Base-by-base conservation (phyloP, 2,329 filamentous ascomycete genomes). In the Aspergillus aculeatus region DNA sequence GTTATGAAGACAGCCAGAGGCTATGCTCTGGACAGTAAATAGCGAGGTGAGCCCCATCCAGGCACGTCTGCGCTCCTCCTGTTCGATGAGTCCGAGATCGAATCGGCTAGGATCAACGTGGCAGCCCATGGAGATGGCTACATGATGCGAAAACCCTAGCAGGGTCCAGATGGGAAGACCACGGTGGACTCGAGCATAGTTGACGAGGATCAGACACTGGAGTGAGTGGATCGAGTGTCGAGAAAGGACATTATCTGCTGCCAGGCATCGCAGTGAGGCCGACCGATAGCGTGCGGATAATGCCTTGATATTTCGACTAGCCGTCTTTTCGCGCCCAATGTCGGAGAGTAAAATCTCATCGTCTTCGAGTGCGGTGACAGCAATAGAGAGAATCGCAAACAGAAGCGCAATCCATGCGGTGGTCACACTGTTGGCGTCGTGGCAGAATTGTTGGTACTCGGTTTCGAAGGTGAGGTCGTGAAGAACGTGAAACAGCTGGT, bases 41-140 rank as follows among this genome's bases (percentile, higher is more conserved):
- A 79, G 66, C 70, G 78, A 76, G 68, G 75, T 74, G 7, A 79
- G 54, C 0, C 71, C 76, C 3, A 74, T 70, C 77, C 76, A 79
- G 24, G 71, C 72, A 21, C 77, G 71, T 19, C 77, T 70, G 48
- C 76, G 67, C 58, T 78, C 72, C 61, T 79, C 77, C 12, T 70
- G 69, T 62, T 77, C 72, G 5, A 79, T 67, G 2, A 68, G 59
- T 12, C 69, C 70, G 1, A 79, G 65, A 2, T 62, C 61, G 38
- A 78, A 76, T 35, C 70, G 65, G 21, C 73, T 71, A 10, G 76
- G 75, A 50, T 79, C 77, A 12, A 79, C 66, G 60, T 79, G 77
- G 44, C 75, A 78, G 6, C 77, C 77, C 68, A 79, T 75, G 0
- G 71, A 72, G 41, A 77, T 71, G n/a, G 75, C 75, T 47, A 77